These are phyloP conservation scores for Salvia rosmarinus DNA, from an alignment of 257 asterid genomes.

Conservation along the genomic window DNA sequence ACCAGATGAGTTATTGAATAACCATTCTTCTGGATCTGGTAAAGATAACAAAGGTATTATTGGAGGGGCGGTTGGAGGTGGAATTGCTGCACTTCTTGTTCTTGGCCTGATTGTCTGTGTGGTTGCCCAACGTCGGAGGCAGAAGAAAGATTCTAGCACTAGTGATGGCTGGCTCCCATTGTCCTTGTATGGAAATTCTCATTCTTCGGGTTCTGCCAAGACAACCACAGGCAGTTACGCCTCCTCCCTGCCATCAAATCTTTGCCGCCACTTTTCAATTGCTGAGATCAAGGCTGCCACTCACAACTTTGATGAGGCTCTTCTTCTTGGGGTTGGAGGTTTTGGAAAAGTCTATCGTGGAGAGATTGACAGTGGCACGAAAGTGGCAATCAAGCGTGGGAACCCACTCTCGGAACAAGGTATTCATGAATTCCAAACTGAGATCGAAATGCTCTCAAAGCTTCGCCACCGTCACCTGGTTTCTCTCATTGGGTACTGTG, in stretches of 20 bases:
- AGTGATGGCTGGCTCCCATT: conserved; percentile 93
- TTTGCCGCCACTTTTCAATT: conserved; percentile 86
- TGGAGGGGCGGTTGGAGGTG: conserved; percentile 88
- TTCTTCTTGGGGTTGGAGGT: conserved; percentile 87
- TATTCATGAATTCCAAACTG: conserved; percentile 87
- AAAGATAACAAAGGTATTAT: conserved; percentile 51
- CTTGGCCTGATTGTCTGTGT: conserved; percentile 58
- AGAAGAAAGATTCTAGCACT: conserved; percentile 58
- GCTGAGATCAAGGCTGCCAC: conserved; percentile 88
- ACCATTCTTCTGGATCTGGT: conserved; percentile 38
- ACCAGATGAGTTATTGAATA: conserved; percentile 31
- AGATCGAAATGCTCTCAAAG: conserved; percentile 92
- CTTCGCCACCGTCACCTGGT: conserved; percentile 93
- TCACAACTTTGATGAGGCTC: conserved; percentile 74
- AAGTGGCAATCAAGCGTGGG: conserved; percentile 92
- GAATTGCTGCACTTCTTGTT: conserved; percentile 61
- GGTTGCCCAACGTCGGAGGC: conserved; percentile 43
- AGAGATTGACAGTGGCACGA: conserved; percentile 83
- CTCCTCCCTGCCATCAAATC: conserved; percentile 86
- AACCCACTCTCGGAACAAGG: conserved; percentile 92
- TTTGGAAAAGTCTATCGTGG: conserved; percentile 86
- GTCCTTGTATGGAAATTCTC: conserved; percentile 85
- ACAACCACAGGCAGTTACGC: conserved; percentile 81
- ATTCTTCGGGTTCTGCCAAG: conserved; percentile 70
- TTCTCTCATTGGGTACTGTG: conserved; percentile 85